Conservation (phyloP, 2,329 filamentous ascomycete genomes). For the Cordyceps tenuipes region DNA sequence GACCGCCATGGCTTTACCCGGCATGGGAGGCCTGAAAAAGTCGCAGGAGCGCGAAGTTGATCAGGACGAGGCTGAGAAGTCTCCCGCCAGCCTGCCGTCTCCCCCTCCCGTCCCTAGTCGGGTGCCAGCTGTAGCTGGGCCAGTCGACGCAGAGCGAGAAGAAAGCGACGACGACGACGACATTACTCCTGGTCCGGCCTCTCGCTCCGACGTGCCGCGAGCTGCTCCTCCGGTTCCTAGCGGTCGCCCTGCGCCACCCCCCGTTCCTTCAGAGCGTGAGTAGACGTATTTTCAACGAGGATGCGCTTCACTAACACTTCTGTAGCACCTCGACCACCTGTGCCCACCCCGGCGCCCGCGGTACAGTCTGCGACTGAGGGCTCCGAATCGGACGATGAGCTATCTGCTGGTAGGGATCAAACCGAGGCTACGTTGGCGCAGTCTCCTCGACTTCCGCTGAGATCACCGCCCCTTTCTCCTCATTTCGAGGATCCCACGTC, state of each 20-base stretch:
- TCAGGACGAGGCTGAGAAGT: constrained; percentile 25
- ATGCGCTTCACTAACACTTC: constrained; percentile 18
- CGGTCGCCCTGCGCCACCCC: constrained; percentile 47
- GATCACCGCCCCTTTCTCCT: constrained; percentile 28
- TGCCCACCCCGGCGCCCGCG: constrained; percentile 42
- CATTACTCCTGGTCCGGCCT: constrained; percentile 25
- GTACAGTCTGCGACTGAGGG: constrained; percentile 63
- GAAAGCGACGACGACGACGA: constrained; percentile 26
- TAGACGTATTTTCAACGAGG: constrained; percentile 17
- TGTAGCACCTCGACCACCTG: constrained; percentile 52
- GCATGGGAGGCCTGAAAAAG: constrained; percentile 54
- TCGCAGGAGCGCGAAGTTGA: constrained; percentile 27
- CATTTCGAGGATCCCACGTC: constrained; percentile 29
- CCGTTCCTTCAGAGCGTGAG: constrained; percentile 55
- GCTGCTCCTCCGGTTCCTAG: constrained; percentile 41
- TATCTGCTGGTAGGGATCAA: constrained; percentile 48
- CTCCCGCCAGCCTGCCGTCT: constrained; percentile 26
- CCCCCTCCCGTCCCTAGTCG: constrained; percentile 22
- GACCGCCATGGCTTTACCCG: constrained; percentile 59
- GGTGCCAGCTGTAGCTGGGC: constrained; percentile 21
- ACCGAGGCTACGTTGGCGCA: constrained; percentile 28
- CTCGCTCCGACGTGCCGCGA: constrained; percentile 20
- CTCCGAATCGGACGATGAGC: constrained; percentile 83
- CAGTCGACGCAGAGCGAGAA: constrained; percentile 17
- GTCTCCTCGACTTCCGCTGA: constrained; percentile 12